Evolutionary conservation across 768 basidiomycete genomes (phyloP).

Genomic region (Tylopilus sp.): DNA sequence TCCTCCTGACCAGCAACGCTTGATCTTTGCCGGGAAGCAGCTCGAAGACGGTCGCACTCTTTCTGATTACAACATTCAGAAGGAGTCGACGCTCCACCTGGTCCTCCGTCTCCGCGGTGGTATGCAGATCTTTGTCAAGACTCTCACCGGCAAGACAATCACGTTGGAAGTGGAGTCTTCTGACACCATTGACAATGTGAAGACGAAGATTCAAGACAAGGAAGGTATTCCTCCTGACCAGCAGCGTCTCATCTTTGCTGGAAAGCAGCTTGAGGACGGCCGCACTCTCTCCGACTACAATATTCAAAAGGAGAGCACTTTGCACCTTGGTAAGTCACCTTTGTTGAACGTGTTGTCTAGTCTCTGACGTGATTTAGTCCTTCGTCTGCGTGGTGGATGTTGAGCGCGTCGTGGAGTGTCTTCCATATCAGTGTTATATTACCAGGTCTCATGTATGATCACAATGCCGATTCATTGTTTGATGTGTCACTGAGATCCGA

Average conservation of each 20-base stretch:
- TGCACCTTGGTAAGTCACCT: constrained; percentile 46
- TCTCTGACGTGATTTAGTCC: constrained; percentile 40
- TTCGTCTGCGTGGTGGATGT: constrained; percentile 78
- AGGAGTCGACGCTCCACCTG: constrained; percentile 74
- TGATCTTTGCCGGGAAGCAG: constrained; percentile 82
- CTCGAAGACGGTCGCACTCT: constrained; percentile 76
- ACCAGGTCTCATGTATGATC: neutral
- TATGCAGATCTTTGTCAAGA: constrained; percentile 74
- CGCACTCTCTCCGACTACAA: constrained; percentile 77
- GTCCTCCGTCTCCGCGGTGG: constrained; percentile 69
- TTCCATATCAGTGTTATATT: neutral
- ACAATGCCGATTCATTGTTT: neutral
- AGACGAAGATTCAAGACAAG: constrained; percentile 78
- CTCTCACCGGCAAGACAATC: constrained; percentile 73
- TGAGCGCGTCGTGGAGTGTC: constrained; percentile 22
- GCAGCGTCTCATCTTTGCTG: constrained; percentile 74
- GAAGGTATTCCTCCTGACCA: constrained; percentile 79
- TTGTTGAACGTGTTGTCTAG: neutral
- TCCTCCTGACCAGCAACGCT: constrained; percentile 72
- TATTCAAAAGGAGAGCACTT: constrained; percentile 71
- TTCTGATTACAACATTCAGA: constrained; percentile 76
- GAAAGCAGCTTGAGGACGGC: constrained; percentile 77
- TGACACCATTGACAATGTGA: constrained; percentile 75
- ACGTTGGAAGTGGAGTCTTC: constrained; percentile 74
- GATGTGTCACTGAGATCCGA: neutral